Evolutionary conservation across 2,329 filamentous ascomycete species (phyloP).

Genomic region (Neurospora sp.): DNA sequence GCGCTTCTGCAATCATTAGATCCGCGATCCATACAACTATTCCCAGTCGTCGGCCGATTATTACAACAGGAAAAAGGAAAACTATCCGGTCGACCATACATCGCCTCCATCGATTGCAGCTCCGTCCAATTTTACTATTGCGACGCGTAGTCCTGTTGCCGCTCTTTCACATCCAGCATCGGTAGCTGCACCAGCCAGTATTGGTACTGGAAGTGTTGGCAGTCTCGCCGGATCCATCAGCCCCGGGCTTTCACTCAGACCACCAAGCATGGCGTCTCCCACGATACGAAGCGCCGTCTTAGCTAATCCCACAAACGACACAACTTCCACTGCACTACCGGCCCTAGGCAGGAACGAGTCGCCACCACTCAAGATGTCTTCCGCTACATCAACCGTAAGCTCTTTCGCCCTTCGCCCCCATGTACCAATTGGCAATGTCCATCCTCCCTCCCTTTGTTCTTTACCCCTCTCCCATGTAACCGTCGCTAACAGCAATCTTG

Average conservation of each 20-base stretch:
- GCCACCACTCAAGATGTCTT: constrained; percentile 28
- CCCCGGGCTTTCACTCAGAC: constrained; percentile 26
- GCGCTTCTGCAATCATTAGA: constrained; percentile 25
- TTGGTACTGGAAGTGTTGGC: background rate
- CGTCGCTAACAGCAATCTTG: constrained; percentile 7
- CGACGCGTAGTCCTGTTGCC: constrained; percentile 37
- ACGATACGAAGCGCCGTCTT: constrained; percentile 33
- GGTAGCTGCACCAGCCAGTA: constrained; percentile 6
- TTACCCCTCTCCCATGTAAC: constrained; percentile 6
- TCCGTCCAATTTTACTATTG: constrained; percentile 34
- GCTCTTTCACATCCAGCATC: constrained; percentile 34
- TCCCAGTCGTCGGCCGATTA: constrained; percentile 34
- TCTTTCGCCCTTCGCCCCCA: constrained; percentile 3
- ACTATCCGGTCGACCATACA: constrained; percentile 5
- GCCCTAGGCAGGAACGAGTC: constrained; percentile 30
- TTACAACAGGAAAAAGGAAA: constrained; percentile 27
- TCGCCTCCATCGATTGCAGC: constrained; percentile 24
- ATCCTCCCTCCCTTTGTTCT: constrained; percentile 1
- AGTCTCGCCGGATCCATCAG: constrained; percentile 29
- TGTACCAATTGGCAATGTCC: background rate
- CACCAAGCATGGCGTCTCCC: constrained; percentile 38
- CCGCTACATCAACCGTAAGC: constrained; percentile 29
- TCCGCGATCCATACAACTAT: constrained; percentile 43
- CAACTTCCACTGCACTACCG: constrained; percentile 20
- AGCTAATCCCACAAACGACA: constrained; percentile 31